Base-by-base conservation (phyloP, 495 filamentous ascomycete genomes). In the Penicillium bialowiezense region DNA sequence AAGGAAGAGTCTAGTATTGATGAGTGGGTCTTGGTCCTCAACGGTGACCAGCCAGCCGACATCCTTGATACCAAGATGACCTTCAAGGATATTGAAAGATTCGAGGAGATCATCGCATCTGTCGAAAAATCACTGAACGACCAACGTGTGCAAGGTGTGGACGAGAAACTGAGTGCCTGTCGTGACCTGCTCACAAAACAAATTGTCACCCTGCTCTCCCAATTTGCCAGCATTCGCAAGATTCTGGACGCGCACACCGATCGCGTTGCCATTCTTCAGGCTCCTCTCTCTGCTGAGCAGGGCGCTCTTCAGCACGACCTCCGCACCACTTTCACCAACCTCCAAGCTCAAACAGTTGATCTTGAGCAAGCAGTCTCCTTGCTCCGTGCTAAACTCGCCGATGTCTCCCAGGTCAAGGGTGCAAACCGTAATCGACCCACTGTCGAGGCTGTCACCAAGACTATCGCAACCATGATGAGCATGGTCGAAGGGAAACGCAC, bases 401-500 rank as follows among this genome's bases (percentile, higher is more conserved):
- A 78, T 34, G 62, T 67, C 18, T 61, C 71, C n/a, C 58, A 61
- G 20, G 35, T 58, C 8, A 65, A 68, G 37, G 74, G 76, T 1
- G 63, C 67, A 8, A 64, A 68, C 5, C 68, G 60, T 15, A 67
- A 76, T 34, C 71, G 75, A n/a, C 95, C 93, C 2, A 97, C 92
- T 0, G 86, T 96, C 1, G 95, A 97, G 54, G 89, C 90, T 7
- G 90, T 97, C 15, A 82, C 88, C 35, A 87, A 86, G 41, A 97
- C 95, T 5, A 95, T 99, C 52, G 73, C 73, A 43, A 96, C 93
- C 46, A 88, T 99, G 82, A 97, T 91, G 43, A 81, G 71, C 50
- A 95, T 97, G 89, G 85, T 86, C 0, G 88, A 96, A 72, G 85
- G 84, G 67, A 87, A 85, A 61, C 90, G 86, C 63, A 85, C 82